Percentiles rank a stretch among this genome's conserved stretches.
Evolutionary conservation across 2,329 filamentous ascomycete species (phyloP).

Genomic region (Cordyceps pruinosa): DNA sequence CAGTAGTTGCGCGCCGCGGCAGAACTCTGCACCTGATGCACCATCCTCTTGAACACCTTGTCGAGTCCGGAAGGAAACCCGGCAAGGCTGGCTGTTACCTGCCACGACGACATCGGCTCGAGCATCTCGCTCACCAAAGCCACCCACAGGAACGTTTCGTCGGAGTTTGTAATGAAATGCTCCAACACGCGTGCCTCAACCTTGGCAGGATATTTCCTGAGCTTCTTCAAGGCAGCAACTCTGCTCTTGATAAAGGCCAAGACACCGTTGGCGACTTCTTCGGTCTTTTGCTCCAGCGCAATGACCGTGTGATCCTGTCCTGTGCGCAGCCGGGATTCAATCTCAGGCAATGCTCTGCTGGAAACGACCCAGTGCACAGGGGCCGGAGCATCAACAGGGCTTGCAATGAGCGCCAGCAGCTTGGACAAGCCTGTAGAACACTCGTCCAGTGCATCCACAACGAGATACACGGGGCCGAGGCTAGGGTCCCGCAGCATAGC

Average conservation of each 20-base stretch:
- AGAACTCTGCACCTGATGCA: no score
- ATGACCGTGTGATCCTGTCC: no score
- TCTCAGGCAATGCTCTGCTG: slow-evolving; percentile 30
- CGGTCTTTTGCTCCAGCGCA: no score
- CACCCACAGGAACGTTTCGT: slow-evolving; percentile 35
- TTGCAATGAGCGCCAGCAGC: neutral
- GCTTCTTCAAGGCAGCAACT: no score
- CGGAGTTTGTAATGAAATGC: slow-evolving; percentile 24
- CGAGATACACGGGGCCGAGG: slow-evolving; percentile 23
- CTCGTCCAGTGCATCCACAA: slow-evolving; percentile 44
- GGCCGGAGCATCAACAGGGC: slow-evolving; percentile 25
- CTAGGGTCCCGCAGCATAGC: slow-evolving; percentile 26
- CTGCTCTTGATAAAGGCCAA: neutral
- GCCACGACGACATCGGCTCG: neutral
- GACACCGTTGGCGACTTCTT: no score
- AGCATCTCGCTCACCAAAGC: slow-evolving; percentile 17
- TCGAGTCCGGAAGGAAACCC: no score
- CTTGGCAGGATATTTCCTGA: neutral
- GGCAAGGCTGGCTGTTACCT: neutral
- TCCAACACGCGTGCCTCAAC: slow-evolving; percentile 8
- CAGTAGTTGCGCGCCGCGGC: neutral
- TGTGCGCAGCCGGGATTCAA: slow-evolving; percentile 24
- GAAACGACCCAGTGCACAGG: slow-evolving; percentile 38
- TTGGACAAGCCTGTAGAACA: slow-evolving; percentile 20
- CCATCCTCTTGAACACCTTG: no score